Base-by-base conservation (phyloP, 2,329 filamentous ascomycete genomes). In the Colletotrichum lini region DNA sequence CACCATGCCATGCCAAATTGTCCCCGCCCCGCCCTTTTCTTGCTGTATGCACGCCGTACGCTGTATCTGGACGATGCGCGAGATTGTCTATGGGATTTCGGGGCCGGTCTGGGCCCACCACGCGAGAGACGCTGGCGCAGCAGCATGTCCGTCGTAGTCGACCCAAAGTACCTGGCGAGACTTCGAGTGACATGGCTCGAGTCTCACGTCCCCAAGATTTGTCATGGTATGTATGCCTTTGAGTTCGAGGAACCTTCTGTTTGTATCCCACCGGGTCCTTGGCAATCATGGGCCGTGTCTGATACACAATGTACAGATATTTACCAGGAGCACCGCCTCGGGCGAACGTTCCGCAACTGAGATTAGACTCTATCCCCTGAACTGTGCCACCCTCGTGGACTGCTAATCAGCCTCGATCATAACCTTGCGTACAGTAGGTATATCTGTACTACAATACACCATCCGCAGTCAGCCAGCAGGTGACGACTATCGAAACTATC, bases 161-260 rank as follows among this genome's bases (percentile, higher is more conserved):
- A 30, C 16, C 35, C 45, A 53, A 45, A 44, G 42, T 56, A 70
- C 67, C 26, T 50, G 16, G 21, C 4, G 38, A 53, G 63, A 67
- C 63, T 40, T 57, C 18, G 23, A 67, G 63, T 57, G 67, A 67
- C 56, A 56, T 67, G n/a, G 18, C 35, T 8, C 56, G 61, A 70
- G 63, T 67, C 56, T 30, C 56, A 44, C 15, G 4, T n/a, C 56
- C 45, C 26, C 15, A 38, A 35, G n/a, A 4, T 18, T 53, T 45
- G n/a, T 13, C 47, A 47, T n/a, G 16, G 38, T 23, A 35, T 9
- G 30, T 35, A 35, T 35, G 8, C 30, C 30, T 38, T 7, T n/a
- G 35, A 40, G 23, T 47, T 45, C 45, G 42, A 30, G 30, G 50
- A 30, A 38, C 52, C 56, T 56, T 44, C 42, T 10, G 35, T n/a